Base-by-base conservation (phyloP, 495 filamentous ascomycete species). In the Sordaria brevicollis region DNA sequence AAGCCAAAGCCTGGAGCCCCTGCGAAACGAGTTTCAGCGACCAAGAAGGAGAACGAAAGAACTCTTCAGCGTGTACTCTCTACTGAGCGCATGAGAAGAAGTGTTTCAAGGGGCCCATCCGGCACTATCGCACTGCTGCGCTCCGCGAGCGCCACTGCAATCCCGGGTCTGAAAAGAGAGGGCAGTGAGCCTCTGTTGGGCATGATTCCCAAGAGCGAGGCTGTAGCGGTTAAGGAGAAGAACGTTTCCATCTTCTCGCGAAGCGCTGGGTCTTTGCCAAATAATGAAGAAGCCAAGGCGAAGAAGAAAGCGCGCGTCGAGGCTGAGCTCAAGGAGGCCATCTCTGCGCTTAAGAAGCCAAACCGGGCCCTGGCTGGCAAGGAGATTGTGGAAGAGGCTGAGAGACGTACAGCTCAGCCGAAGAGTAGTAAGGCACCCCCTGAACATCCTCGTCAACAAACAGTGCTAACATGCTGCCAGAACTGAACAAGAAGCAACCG, bases 311-410 rank as follows among this genome's bases (percentile, higher is more conserved):
- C 92, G 25, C 84, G 87, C 49, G 82, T 96, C 6, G 90, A 96
- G 70, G 89, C 89, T 69, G 92, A 97, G 75, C 83, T 97, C 33
- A 88, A 91, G 74, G 88, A 91, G 37, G 95, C 94, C 13, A 97
- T 98, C 70, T 82, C 86, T 11, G 84, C 91, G 2, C 82, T 98
- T 34, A 92, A 93, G 74, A 96, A 90, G 78, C 95, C 95, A 5
- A 97, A 97, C 75, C 86, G 95, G 68, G 85, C 89, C 6, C 82
- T 94, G 49, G 92, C 91, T 13, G 89, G 88, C 13, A 89, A 89
- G 72, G 89, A 90, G 66, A 82, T 93, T 41, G 90, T 86, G 7
- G 89, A 94, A 4, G 89, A 87, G 67, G 87, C 87, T 10, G 90
- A 91, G 71, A 88, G 86, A 74, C 85, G 91, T 38, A 69, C 81